Percentiles rank a stretch among this genome's conserved stretches.
These are phyloP conservation scores for Penicillium roqueforti DNA, from an alignment of 495 filamentous ascomycete species.

Conservation along the genomic window DNA sequence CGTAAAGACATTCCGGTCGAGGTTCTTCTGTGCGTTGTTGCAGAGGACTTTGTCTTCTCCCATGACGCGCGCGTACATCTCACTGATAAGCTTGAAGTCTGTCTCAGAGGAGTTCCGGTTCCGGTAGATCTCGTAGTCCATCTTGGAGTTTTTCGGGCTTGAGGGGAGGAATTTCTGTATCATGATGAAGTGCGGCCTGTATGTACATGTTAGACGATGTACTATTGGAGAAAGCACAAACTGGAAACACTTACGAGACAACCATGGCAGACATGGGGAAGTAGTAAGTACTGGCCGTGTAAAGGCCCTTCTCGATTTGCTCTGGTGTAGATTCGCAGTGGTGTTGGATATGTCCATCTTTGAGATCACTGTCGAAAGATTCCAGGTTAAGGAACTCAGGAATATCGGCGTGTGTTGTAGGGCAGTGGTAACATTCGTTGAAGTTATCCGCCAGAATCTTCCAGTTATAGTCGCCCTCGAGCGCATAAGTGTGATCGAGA, in stretches of 20 bases:
- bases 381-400: slow-evolving; percentile 41
- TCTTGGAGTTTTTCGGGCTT: slow-evolving; percentile 29
- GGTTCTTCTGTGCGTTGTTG: slow-evolving; percentile 44
- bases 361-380: slow-evolving; percentile 40
- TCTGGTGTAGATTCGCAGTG: slow-evolving; percentile 38
- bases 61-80: slow-evolving; percentile 44
- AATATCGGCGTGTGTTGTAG: slow-evolving; percentile 47
- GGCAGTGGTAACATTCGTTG: slow-evolving; percentile 62
- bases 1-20: slow-evolving; percentile 43
- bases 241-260: slow-evolving; percentile 37
- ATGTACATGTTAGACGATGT: slow-evolving; percentile 4
- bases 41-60: slow-evolving; percentile 47
- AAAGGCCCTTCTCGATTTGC: slow-evolving; percentile 33
- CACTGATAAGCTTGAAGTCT: slow-evolving; percentile 38
- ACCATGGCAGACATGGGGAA: slow-evolving; percentile 44
- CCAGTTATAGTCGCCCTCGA: slow-evolving; percentile 50
- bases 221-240: neutral
- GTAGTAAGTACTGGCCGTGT: slow-evolving; percentile 42
- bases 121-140: slow-evolving; percentile 49
- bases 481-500: slow-evolving; percentile 52
- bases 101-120: slow-evolving; percentile 39
- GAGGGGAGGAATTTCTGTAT: slow-evolving; percentile 46
- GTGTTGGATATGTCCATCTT: slow-evolving; percentile 42
- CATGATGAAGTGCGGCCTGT: slow-evolving; percentile 46
- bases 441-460: slow-evolving; percentile 61